phyloP scores from a whole-genome alignment of 768 basidiomycete genomes.

The Mycena amicta region DNA sequence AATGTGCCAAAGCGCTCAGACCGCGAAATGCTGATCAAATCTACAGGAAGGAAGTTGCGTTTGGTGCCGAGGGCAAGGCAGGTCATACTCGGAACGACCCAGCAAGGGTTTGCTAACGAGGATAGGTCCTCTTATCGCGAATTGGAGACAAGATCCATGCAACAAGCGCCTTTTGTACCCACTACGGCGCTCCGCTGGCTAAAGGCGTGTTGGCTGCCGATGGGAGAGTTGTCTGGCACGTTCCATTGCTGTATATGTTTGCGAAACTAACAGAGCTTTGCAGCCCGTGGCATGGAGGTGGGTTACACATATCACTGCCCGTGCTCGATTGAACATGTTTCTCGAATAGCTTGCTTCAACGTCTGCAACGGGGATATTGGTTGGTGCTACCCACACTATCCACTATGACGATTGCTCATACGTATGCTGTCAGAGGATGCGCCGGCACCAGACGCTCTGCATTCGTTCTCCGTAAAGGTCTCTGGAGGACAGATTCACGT shows the following conservation, averaged over 20 bases:
- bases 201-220: constrained; percentile 82
- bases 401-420: constrained; percentile 18
- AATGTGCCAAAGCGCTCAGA: not conserved
- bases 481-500: constrained; percentile 77
- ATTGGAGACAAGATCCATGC: constrained; percentile 76
- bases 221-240: constrained; percentile 79
- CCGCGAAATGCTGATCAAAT: not conserved
- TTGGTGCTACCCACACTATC: constrained; percentile 28
- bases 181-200: constrained; percentile 86
- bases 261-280: not conserved
- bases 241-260: constrained; percentile 3
- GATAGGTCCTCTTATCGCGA: constrained; percentile 31
- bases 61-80: constrained; percentile 63
- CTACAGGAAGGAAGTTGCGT: constrained; percentile 79
- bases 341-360: constrained; percentile 76
- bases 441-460: constrained; percentile 78
- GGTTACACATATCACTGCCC: constrained; percentile 10
- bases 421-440: constrained; percentile 68
- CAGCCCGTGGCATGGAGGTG: constrained; percentile 90
- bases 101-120: not conserved
- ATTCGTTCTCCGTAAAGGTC: constrained; percentile 72
- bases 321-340: not conserved
- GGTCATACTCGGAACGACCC: not conserved
- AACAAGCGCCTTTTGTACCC: constrained; percentile 85
- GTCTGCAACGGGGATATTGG: constrained; percentile 83